Percentiles rank a stretch among this genome's conserved stretches.
Conservation (phyloP, 1,139 yeast genomes). For the Scheffersomyces insectosa region DNA sequence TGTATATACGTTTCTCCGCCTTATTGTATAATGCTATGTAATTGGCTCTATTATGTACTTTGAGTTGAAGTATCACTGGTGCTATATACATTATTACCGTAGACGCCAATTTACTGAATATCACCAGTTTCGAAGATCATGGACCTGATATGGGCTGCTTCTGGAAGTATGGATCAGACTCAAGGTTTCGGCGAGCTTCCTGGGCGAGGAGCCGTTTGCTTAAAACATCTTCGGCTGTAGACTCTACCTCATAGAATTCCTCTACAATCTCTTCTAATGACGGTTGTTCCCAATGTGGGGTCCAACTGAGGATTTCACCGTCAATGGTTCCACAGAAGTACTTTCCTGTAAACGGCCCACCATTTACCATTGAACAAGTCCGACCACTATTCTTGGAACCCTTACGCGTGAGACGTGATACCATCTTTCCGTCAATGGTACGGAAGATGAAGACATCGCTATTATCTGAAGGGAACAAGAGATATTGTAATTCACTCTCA, state of each 20-base stretch:
- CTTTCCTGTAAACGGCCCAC: constrained; percentile 43
- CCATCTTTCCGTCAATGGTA: constrained; percentile 62
- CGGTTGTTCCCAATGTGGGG: constrained; percentile 32
- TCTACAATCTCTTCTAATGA: constrained; percentile 7
- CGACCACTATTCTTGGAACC: constrained; percentile 38
- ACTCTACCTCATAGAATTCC: constrained; percentile 1
- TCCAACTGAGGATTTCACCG: constrained; percentile 58
- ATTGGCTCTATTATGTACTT: too few species aligned
- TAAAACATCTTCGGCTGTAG: neutral
- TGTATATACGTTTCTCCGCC: too few species aligned
- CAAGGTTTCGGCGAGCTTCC: constrained; percentile 1
- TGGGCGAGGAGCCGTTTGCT: neutral
- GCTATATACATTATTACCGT: too few species aligned
- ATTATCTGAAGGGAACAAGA: constrained; percentile 74
- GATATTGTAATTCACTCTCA: constrained; percentile 55
- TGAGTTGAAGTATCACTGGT: too few species aligned
- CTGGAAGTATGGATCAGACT: neutral
- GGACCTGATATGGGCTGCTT: constrained; percentile 1
- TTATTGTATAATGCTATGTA: too few species aligned
- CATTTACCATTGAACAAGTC: constrained; percentile 52
- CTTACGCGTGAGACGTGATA: constrained; percentile 47
- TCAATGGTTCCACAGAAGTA: constrained; percentile 58
- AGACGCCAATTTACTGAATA: too few species aligned
- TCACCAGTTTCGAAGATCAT: too few species aligned
- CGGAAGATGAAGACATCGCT: constrained; percentile 74